Percentiles rank a stretch among this genome's conserved stretches.
Conservation (phyloP, 805 yeast species). For the Cyberlindnera mycetangii region DNA sequence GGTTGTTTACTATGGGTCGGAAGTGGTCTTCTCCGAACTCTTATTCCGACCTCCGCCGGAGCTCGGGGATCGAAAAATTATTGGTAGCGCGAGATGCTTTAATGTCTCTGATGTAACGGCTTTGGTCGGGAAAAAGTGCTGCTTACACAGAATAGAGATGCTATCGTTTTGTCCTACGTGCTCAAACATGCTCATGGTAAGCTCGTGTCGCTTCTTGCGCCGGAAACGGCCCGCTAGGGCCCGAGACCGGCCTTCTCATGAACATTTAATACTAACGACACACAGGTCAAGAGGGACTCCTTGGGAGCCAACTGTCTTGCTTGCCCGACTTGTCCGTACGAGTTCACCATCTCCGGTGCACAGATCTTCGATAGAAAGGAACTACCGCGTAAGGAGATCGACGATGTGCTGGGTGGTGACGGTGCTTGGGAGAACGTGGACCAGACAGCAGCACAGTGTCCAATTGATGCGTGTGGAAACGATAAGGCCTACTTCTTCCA, state of each 20-base stretch:
- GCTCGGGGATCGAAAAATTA: too few relatives aligned
- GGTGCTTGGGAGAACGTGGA: constrained; percentile 99
- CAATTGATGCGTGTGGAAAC: constrained; percentile 79
- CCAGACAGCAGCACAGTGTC: constrained; percentile 92
- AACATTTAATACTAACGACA: not conserved
- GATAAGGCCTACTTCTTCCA: constrained; percentile 96
- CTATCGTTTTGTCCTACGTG: constrained; percentile 94
- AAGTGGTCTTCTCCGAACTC: too few relatives aligned
- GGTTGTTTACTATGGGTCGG: not conserved
- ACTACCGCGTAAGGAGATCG: constrained; percentile 84
- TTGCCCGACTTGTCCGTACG: constrained; percentile 94
- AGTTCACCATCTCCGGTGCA: constrained; percentile 80
- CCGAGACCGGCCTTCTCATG: not conserved
- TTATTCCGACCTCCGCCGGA: not conserved
- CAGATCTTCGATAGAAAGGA: constrained; percentile 83
- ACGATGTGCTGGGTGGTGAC: constrained; percentile 93
- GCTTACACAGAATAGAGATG: constrained; percentile 45
- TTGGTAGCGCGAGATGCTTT: not conserved
- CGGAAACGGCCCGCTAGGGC: not conserved
- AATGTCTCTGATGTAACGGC: not conserved
- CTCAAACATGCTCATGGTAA: constrained; percentile 80
- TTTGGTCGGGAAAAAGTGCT: not conserved
- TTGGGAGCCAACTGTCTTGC: constrained; percentile 4
- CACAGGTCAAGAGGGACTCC: constrained; percentile 8
- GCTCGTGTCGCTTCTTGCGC: constrained; percentile 9